Evolutionary conservation across 129 eudicot genomes (phyloP).

Genomic region (Arctium lappa): DNA sequence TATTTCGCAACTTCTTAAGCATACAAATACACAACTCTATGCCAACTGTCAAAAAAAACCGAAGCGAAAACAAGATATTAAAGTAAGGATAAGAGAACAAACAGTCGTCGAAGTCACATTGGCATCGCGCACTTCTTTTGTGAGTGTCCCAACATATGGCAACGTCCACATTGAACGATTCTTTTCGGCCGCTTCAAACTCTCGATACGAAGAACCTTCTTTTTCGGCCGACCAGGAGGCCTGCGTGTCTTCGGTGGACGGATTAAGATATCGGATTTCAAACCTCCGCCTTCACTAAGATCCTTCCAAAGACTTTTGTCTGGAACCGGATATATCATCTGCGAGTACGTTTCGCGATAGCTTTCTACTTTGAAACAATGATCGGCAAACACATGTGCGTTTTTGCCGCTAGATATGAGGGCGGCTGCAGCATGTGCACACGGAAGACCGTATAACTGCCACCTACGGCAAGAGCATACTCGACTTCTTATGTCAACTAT

Average conservation of each 20-base stretch:
- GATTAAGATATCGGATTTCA: constrained; percentile 48
- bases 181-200: constrained; percentile 90
- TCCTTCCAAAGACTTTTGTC: constrained; percentile 81
- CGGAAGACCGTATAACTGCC: constrained; percentile 94
- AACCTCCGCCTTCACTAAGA: constrained; percentile 51
- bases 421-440: constrained; percentile 99
- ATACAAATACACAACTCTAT: constrained; percentile 37
- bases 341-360: constrained; percentile 90
- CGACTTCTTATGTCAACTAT: constrained; percentile 87
- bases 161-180: constrained; percentile 96
- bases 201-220: constrained; percentile 91
- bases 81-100: constrained; percentile 5
- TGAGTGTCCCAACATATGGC: constrained; percentile 98
- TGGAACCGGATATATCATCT: constrained; percentile 72
- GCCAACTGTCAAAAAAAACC: constrained; percentile 33
- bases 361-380: constrained; percentile 84
- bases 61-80: constrained; percentile 9
- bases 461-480: constrained; percentile 82
- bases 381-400: constrained; percentile 80
- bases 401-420: constrained; percentile 85
- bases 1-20: constrained; percentile 25
- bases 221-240: constrained; percentile 98
- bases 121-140: constrained; percentile 94
- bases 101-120: constrained; percentile 30
- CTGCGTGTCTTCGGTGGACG: constrained; percentile 91